Conservation (phyloP, 78 protist species). For the Thecamonas trahens region DNA sequence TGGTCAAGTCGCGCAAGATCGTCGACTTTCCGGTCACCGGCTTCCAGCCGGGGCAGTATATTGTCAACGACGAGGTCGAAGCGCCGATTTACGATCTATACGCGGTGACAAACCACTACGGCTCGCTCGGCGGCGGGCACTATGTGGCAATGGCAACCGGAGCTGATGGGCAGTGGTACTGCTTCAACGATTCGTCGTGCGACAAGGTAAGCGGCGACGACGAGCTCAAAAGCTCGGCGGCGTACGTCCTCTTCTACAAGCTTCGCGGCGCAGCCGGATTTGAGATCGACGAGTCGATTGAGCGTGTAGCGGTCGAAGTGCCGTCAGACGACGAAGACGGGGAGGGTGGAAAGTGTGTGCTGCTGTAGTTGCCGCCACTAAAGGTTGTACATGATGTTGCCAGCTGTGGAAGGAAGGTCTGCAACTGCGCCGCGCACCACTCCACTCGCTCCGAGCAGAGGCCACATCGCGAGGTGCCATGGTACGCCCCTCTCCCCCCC, state of each 20-base stretch:
- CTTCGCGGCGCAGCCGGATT: background rate
- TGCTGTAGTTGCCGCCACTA: background rate
- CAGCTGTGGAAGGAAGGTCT: background rate
- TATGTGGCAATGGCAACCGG: constrained; percentile 34
- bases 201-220: background rate
- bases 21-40: constrained; percentile 27
- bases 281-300: background rate
- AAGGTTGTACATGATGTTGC: background rate
- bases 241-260: background rate
- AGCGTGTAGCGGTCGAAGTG: background rate
- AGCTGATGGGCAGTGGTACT: constrained; percentile 16
- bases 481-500: too few relatives aligned
- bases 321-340: background rate
- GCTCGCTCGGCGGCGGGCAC: constrained; percentile 48
- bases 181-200: constrained; percentile 21
- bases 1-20: constrained; percentile 16
- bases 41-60: constrained; percentile 6
- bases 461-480: background rate
- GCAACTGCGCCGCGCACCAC: background rate
- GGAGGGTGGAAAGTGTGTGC: background rate
- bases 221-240: background rate
- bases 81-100: constrained; percentile 64
- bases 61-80: background rate
- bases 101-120: constrained; percentile 74
- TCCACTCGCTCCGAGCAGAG: background rate